Evolutionary conservation across 2,329 filamentous ascomycete genomes (phyloP).

Genomic region (Botryotinia convoluta): DNA sequence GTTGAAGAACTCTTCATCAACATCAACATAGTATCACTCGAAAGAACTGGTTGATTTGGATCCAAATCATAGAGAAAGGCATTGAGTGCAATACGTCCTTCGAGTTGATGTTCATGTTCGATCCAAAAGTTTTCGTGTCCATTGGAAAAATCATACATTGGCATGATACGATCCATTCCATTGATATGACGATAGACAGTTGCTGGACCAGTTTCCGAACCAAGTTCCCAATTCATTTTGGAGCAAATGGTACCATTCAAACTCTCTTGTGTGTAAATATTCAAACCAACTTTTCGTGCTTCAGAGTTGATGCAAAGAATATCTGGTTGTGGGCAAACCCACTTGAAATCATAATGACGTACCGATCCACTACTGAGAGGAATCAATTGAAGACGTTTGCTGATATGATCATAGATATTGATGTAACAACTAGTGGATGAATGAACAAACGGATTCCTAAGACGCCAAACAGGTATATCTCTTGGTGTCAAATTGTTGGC

Average conservation of each 20-base stretch:
- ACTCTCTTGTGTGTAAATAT: not conserved
- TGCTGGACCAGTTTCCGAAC: not conserved
- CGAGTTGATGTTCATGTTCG: not conserved
- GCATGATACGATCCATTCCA: not conserved
- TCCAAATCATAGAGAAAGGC: slow-evolving; percentile 11
- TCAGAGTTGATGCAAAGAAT: not conserved
- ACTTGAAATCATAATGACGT: not conserved
- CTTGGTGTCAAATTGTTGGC: not conserved
- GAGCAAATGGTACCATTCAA: not conserved
- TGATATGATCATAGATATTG: not conserved
- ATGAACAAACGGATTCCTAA: not conserved
- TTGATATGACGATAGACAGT: not conserved
- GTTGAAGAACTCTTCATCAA: not conserved
- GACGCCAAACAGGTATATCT: slow-evolving; percentile 2
- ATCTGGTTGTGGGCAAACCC: not conserved
- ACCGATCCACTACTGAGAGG: not conserved
- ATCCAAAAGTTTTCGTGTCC: not conserved
- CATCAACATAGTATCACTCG: not conserved
- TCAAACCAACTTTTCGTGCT: not conserved
- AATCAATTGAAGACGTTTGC: not conserved
- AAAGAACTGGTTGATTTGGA: not conserved
- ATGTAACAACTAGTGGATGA: not conserved
- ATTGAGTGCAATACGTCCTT: not conserved
- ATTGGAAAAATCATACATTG: not conserved
- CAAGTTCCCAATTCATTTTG: not conserved